phyloP scores from a whole-genome alignment of 768 basidiomycete genomes.

The Macrolepiota albuminosa region DNA sequence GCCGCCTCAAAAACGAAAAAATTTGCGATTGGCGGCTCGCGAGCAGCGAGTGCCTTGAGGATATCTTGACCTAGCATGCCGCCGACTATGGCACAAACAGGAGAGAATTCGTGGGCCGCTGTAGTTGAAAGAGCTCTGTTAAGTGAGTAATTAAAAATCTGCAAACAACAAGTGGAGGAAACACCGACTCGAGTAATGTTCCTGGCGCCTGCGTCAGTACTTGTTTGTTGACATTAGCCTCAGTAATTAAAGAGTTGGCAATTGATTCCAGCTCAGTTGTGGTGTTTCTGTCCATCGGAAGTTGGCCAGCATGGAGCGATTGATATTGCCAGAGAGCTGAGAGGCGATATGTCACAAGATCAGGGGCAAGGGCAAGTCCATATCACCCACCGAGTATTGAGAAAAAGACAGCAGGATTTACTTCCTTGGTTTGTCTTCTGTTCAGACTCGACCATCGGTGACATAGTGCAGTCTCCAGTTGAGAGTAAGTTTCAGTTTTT shows the following conservation, averaged over 20 bases:
- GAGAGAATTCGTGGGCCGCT: constrained; percentile 84
- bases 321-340: constrained; percentile 86
- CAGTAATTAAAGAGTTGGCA: constrained; percentile 53
- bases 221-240: constrained; percentile 68
- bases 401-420: constrained; percentile 74
- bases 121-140: constrained; percentile 62
- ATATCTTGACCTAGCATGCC: constrained; percentile 95
- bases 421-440: constrained; percentile 74
- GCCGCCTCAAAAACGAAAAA: constrained; percentile 92
- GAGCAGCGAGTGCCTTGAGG: constrained; percentile 82
- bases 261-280: constrained; percentile 58
- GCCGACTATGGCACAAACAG: constrained; percentile 91
- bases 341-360: neutral
- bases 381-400: constrained; percentile 59
- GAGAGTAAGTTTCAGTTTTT: constrained; percentile 56
- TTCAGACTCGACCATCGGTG: constrained; percentile 68
- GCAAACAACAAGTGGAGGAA: constrained; percentile 10
- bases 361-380: no score
- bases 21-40: constrained; percentile 92
- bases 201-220: constrained; percentile 52
- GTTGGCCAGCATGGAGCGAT: constrained; percentile 42
- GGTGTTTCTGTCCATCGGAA: constrained; percentile 50
- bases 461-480: constrained; percentile 57
- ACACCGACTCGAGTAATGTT: constrained; percentile 57
- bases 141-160: constrained; percentile 1